Evolutionary conservation across 2,329 filamentous ascomycete species (phyloP).

Genomic region (Talaromyces rugulosus): DNA sequence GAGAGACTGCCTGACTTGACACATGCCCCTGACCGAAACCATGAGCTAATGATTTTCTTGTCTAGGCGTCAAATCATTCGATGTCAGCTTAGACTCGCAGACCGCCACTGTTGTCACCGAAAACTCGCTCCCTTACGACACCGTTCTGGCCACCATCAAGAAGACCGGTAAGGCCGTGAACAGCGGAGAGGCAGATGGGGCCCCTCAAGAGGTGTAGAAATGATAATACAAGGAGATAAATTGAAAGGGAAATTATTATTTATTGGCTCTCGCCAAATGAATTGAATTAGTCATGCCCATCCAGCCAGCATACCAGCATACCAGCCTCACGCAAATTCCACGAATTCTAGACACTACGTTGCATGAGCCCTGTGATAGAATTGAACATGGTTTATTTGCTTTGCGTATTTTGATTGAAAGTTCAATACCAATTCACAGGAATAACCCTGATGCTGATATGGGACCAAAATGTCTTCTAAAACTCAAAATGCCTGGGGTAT

Average conservation of each 20-base stretch:
- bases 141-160: slow-evolving; percentile 80
- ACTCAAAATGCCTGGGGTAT: not conserved
- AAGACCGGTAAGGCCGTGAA: slow-evolving; percentile 95
- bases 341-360: not conserved
- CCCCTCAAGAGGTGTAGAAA: slow-evolving; percentile 30
- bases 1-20: not conserved
- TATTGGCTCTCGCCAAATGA: not conserved
- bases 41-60: not conserved
- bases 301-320: not conserved
- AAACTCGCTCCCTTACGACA: slow-evolving; percentile 67
- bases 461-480: not conserved
- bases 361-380: not conserved
- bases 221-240: not conserved
- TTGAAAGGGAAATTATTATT: not conserved
- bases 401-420: not conserved
- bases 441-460: not conserved
- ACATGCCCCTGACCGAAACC: not conserved
- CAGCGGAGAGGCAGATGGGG: slow-evolving; percentile 48
- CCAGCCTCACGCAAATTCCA: not conserved
- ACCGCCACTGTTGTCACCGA: slow-evolving; percentile 73
- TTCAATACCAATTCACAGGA: not conserved
- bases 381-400: not conserved
- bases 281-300: not conserved
- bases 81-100: slow-evolving; percentile 82
- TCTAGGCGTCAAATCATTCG: slow-evolving; percentile 78